Conservation (phyloP, 163 green algal species). For the Prototheca wickerhamii region DNA sequence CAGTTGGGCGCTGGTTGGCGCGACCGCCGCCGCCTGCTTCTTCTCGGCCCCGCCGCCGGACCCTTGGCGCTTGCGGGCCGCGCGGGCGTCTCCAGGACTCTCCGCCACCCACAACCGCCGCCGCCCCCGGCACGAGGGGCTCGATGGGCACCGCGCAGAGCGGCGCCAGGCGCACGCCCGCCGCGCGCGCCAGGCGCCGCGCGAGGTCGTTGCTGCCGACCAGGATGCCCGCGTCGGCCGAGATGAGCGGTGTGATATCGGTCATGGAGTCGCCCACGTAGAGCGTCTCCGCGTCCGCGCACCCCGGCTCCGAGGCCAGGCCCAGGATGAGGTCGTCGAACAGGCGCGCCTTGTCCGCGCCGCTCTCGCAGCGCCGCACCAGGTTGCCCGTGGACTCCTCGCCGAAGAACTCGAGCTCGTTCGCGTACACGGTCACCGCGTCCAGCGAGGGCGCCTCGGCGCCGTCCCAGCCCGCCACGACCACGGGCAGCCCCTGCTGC, state of each 20-base stretch:
- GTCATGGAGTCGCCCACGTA: constrained; percentile 72
- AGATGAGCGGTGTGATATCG: constrained; percentile 63
- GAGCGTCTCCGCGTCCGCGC: constrained; percentile 21
- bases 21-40: too few relatives aligned
- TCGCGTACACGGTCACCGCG: constrained; percentile 30
- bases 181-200: constrained; percentile 32
- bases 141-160: background rate
- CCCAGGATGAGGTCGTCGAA: constrained; percentile 25
- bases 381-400: constrained; percentile 34
- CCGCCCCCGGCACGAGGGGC: background rate
- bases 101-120: background rate
- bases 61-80: too few relatives aligned
- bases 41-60: too few relatives aligned
- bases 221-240: constrained; percentile 62
- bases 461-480: constrained; percentile 5
- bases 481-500: constrained; percentile 21
- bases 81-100: too few relatives aligned
- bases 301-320: constrained; percentile 12
- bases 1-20: too few relatives aligned
- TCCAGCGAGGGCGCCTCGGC: background rate
- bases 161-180: constrained; percentile 4
- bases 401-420: constrained; percentile 41
- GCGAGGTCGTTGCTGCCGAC: constrained; percentile 56
- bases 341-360: constrained; percentile 48
- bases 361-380: constrained; percentile 38